Conservation (phyloP, 75 land plant species). For the Cryptomeria japonica region DNA sequence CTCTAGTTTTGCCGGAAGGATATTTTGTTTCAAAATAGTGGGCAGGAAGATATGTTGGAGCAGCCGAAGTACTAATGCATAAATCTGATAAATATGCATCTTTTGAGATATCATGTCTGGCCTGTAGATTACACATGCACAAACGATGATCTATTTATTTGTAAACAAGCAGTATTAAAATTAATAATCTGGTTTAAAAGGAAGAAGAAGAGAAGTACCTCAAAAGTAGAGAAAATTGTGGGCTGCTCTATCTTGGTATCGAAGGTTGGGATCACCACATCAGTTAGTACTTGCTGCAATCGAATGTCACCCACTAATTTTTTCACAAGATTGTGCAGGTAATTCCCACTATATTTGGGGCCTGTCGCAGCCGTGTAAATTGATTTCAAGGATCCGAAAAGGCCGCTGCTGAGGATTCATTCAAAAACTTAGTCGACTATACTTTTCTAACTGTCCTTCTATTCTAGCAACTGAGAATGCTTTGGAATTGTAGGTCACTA, state of each 20-base stretch:
- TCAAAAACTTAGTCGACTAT: too few species aligned
- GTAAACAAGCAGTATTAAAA: too few species aligned
- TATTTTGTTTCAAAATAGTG: conserved; percentile 23
- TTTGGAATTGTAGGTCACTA: too few species aligned
- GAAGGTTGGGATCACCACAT: conserved; percentile 52
- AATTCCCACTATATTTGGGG: conserved; percentile 52
- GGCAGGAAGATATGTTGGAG: conserved; percentile 54
- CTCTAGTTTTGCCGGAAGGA: too few species aligned
- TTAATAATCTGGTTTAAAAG: too few species aligned
- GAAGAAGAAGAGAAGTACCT: conserved; percentile 8
- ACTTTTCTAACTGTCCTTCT: too few species aligned
- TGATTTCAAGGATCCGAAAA: too few species aligned
- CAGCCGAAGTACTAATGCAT: conserved; percentile 51
- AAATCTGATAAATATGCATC: conserved; percentile 23
- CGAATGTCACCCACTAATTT: background rate
- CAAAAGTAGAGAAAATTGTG: conserved; percentile 27
- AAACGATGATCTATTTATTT: too few species aligned
- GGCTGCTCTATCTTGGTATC: conserved; percentile 26
- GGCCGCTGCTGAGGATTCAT: too few species aligned
- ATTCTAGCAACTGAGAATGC: too few species aligned
- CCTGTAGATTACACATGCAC: too few species aligned
- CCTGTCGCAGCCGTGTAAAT: conserved; percentile 6
- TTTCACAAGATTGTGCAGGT: conserved; percentile 21
- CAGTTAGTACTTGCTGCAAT: conserved; percentile 32
- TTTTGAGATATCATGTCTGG: background rate